Base-by-base conservation (phyloP, 139 green algal genomes). In the Chlorella vulgaris region DNA sequence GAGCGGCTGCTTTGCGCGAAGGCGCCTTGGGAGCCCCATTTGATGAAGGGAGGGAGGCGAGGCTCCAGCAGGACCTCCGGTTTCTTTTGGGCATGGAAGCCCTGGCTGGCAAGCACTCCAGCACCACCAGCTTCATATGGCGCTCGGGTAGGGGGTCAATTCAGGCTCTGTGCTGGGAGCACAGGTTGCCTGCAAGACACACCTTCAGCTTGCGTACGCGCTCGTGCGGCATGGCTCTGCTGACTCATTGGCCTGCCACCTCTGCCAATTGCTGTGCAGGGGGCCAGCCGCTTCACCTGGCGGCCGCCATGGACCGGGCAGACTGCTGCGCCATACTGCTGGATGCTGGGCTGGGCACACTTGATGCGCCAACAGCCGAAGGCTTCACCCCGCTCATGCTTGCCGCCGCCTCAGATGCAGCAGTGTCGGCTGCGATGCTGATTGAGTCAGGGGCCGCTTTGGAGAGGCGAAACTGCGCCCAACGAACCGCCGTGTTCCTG, bases 331-430 rank as follows among this genome's bases (percentile, higher is more conserved):
- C 43, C 8, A 22, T 61, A 19, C 75, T 81, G 39, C 75, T 81
- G 5, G 43, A 39, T 7, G 38, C 61, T 1, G 61, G 61, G 35
- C 33, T 73, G 24, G n/a, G 40, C 31, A 28, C 29, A 7, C 15
- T n/a, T 4, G 61, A 73, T 22, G 60, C 73, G 40, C 29, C 22
- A 18, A 81, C 33, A 13, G 21, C 61, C 0, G 75, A 81, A 0
- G 75, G 75, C 1, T 81, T 71, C 60, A 81, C 75, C 8, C 75
- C 75, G 0, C 75, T 81, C 29, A 66, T 81, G 75, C 61, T 81
- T 39, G 75, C 75, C 2, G 75, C 75, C 40, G 28, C 60, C 7
- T 39, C 75, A 0, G 38, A 80, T 4, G 53, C 74, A 10, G 15
- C 10, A 2, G 75, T 38, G 6, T 60, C 61, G 0, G 40, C 29